Evolutionary conservation across 768 basidiomycete genomes (phyloP), one percentile per base, ranked within the genome.

Genomic region (Clitopilus hobsonii): DNA sequence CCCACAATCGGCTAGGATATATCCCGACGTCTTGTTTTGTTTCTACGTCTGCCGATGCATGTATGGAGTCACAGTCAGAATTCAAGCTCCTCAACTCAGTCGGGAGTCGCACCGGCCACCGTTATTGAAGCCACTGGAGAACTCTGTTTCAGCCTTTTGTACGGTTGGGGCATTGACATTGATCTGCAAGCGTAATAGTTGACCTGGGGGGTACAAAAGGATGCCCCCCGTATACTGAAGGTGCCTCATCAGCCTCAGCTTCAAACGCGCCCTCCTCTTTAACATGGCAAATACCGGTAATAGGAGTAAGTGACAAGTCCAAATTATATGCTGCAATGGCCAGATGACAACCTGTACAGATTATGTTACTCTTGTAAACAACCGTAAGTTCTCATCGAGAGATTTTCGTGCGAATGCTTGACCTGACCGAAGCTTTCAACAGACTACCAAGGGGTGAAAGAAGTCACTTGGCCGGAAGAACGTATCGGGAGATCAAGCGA

Each of bases 331-430:
- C 18, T 22, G 14, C 23, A 8, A 29, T 38, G 25, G 53, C 14
- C 5, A 32, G 53, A 58, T 24, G 54, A 52, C 48, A 20, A 23
- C 47, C 56, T 52, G 41, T 25, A 52, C 57, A 68, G 71, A 67
- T 38, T 58, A 63, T 49, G 61, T 65, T 18, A 74, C 73, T 18
- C 54, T 56, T 3, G 61, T 76, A 52, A 65, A 85, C 65, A 85
- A 85, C 65, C 69, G 83, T 77, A 57, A 62, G 76, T n/a, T n/a
- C n/a, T n/a, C 14, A 29, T 25, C 8, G 13, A 23, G 38, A 49
- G 32, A 52, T 54, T 56, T 52, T 53, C 60, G 55, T n/a, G n/a
- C n/a, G n/a, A n/a, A n/a, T n/a, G n/a, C n/a, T n/a, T n/a, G n/a
- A n/a, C n/a, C n/a, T n/a, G n/a, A n/a, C n/a, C n/a, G n/a, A n/a